A percentile compares a stretch with the other conserved stretches of the same genome.
Conservation (phyloP, 1,284 basidiomycete genomes). For the Tetrapyrgos nigripes region DNA sequence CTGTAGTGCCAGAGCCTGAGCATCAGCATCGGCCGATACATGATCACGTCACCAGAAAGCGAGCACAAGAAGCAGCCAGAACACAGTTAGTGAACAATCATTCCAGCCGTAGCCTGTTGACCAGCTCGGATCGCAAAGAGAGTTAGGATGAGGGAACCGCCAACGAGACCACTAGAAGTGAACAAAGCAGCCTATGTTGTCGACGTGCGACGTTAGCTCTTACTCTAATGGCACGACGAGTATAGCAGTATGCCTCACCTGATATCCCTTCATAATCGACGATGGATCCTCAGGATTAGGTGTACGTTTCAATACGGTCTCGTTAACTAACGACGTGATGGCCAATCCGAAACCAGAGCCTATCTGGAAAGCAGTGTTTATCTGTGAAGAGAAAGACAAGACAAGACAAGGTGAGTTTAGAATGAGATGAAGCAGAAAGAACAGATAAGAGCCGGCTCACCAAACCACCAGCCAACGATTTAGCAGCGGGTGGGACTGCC, state of each 20-base stretch:
- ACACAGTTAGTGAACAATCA: constrained; percentile 12
- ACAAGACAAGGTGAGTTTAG: background rate
- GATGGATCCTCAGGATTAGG: constrained; percentile 10
- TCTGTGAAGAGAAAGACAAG: background rate
- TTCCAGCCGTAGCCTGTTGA: constrained; percentile 12
- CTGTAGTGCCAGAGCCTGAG: too few relatives aligned
- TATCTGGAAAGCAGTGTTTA: constrained; percentile 17
- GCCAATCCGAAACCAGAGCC: constrained; percentile 17
- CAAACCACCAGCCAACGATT: constrained; percentile 7
- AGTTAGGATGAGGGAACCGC: constrained; percentile 10
- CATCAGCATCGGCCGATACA: too few relatives aligned
- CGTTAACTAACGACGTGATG: constrained; percentile 15
- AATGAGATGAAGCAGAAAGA: background rate
- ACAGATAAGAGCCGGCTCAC: background rate
- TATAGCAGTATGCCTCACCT: constrained; percentile 1
- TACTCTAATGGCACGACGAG: background rate
- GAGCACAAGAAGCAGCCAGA: background rate
- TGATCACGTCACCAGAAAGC: background rate
- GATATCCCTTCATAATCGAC: constrained; percentile 17
- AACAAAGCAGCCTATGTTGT: constrained; percentile 13
- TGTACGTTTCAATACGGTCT: constrained; percentile 11
- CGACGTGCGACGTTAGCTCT: too few relatives aligned
- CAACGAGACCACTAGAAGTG: constrained; percentile 14
- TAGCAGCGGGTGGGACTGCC: constrained; percentile 2
- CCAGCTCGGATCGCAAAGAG: constrained; percentile 12